Conservation (phyloP, 2,329 filamentous ascomycete species). For the Calonectria hongkongensis region DNA sequence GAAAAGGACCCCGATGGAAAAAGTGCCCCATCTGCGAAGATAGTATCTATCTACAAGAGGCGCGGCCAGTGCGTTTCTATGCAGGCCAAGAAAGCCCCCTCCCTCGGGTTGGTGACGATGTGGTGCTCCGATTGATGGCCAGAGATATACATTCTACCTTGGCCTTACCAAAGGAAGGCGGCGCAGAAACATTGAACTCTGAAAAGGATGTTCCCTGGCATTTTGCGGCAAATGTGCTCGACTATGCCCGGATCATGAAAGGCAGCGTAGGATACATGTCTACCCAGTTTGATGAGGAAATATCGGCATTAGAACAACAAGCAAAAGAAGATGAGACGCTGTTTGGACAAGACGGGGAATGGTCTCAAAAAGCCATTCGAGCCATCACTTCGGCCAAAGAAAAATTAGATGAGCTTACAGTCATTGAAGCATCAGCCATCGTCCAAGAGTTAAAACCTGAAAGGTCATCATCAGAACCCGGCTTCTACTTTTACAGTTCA, state of each 20-base stretch:
- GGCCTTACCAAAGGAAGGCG: conserved; percentile 88
- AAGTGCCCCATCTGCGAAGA: conserved; percentile 98
- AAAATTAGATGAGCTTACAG: conserved; percentile 73
- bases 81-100: conserved; percentile 88
- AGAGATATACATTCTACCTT: conserved; percentile 87
- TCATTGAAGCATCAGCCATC: conserved; percentile 45
- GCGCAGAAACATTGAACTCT: conserved; percentile 79
- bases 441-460: conserved; percentile 38
- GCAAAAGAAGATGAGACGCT: conserved; percentile 92
- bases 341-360: conserved; percentile 94
- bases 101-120: conserved; percentile 89
- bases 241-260: conserved; percentile 97
- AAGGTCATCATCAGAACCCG: conserved; percentile 62
- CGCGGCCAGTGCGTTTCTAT: conserved; percentile 92
- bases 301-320: conserved; percentile 83
- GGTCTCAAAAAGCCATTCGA: conserved; percentile 89
- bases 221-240: conserved; percentile 92
- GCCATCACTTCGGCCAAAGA: conserved; percentile 85
- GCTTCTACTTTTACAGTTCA: conserved; percentile 92
- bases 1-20: conserved; percentile 88
- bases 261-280: conserved; percentile 92
- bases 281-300: conserved; percentile 86
- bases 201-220: conserved; percentile 94
- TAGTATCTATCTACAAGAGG: conserved; percentile 92
- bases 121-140: conserved; percentile 90